Evolutionary conservation across 1,284 basidiomycete species (phyloP).

Genomic region (Ganoderma lucidum): DNA sequence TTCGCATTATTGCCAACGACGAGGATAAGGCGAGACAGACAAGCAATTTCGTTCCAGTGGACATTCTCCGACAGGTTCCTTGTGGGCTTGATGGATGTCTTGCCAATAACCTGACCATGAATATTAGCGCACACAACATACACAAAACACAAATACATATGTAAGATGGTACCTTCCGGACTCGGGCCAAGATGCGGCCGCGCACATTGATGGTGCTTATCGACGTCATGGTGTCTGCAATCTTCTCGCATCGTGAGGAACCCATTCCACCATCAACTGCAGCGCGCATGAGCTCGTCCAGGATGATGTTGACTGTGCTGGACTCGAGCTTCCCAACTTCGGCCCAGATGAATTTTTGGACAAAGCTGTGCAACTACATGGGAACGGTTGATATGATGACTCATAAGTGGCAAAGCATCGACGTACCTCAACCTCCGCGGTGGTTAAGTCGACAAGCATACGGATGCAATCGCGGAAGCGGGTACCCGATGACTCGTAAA

Average conservation of each 20-base stretch:
- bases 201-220: slow-evolving; percentile 81
- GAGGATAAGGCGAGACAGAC: slow-evolving; percentile 76
- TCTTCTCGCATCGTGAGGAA: slow-evolving; percentile 76
- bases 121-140: not conserved
- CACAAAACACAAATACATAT: not conserved
- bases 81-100: slow-evolving; percentile 71
- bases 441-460: slow-evolving; percentile 77
- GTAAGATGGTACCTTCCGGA: slow-evolving; percentile 70
- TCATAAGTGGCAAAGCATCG: not conserved
- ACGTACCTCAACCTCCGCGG: slow-evolving; percentile 72
- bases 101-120: slow-evolving; percentile 69
- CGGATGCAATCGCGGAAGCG: slow-evolving; percentile 82
- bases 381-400: slow-evolving; percentile 23
- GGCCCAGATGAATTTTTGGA: slow-evolving; percentile 80
- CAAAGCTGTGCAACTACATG: slow-evolving; percentile 66
- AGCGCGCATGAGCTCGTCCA: slow-evolving; percentile 81
- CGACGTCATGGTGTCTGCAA: slow-evolving; percentile 77
- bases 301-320: slow-evolving; percentile 70
- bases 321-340: slow-evolving; percentile 77
- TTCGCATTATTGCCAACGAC: slow-evolving; percentile 75
- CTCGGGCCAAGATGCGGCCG: slow-evolving; percentile 77
- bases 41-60: slow-evolving; percentile 87
- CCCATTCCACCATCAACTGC: slow-evolving; percentile 85
- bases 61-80: slow-evolving; percentile 72
- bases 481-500: slow-evolving; percentile 76